phyloP scores from a whole-genome alignment of 345 rosid genomes.

The Sisymbrium irio region DNA sequence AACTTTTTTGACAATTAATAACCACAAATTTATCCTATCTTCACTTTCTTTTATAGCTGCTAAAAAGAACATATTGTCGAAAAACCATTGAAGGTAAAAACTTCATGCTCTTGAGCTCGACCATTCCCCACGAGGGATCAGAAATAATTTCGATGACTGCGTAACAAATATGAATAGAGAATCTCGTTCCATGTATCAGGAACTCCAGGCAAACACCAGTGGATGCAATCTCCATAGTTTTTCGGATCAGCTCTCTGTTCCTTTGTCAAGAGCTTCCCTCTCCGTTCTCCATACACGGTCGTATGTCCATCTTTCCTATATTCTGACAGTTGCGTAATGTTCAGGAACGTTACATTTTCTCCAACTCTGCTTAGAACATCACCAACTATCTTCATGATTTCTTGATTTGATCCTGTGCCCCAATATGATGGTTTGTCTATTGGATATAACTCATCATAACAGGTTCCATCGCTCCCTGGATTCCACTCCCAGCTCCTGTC shows the following conservation, averaged over 20 bases:
- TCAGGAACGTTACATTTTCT: constrained; percentile 58
- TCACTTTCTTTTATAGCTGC: not conserved
- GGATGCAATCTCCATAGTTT: constrained; percentile 77
- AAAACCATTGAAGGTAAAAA: not conserved
- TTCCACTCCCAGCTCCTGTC: constrained; percentile 96
- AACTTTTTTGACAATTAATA: constrained; percentile 12
- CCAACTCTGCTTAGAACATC: constrained; percentile 45
- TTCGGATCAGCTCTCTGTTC: constrained; percentile 66
- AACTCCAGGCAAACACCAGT: constrained; percentile 95
- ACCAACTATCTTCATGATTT: constrained; percentile 63
- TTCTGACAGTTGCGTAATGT: constrained; percentile 78
- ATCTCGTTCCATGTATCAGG: constrained; percentile 94
- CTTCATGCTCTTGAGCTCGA: constrained; percentile 3
- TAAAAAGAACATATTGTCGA: not conserved
- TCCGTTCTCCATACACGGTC: constrained; percentile 66
- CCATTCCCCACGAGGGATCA: not conserved
- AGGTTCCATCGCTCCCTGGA: constrained; percentile 66
- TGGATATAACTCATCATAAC: constrained; percentile 73
- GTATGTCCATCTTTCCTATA: constrained; percentile 88
- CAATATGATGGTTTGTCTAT: constrained; percentile 58
- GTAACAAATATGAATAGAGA: constrained; percentile 66
- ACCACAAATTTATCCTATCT: not conserved
- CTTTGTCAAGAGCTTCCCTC: constrained; percentile 78
- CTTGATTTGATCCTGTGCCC: constrained; percentile 87
- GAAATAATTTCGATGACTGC: constrained; percentile 38